These are phyloP conservation scores for Fonsecaea pedrosoi DNA, from an alignment of 2,329 filamentous ascomycete species.

Conservation along the genomic window DNA sequence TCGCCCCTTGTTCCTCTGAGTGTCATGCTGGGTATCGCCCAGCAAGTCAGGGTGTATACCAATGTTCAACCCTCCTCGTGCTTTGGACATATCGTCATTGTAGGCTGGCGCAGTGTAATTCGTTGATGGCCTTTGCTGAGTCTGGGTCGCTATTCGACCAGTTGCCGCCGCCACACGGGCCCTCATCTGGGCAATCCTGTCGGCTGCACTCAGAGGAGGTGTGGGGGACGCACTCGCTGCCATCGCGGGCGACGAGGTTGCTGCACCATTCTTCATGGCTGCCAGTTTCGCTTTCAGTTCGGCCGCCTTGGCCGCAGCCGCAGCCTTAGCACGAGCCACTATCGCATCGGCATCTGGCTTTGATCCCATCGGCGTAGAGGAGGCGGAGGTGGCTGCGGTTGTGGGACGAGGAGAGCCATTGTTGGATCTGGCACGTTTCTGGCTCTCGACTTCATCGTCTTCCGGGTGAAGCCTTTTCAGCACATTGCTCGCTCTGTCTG, in stretches of 20 bases:
- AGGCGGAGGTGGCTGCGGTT: conserved; percentile 44
- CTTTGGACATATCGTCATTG: conserved; percentile 57
- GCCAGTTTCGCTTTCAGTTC: conserved; percentile 56
- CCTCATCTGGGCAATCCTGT: conserved; percentile 77
- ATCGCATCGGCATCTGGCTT: conserved; percentile 54
- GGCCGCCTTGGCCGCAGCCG: conserved; percentile 57
- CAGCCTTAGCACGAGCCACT: conserved; percentile 56
- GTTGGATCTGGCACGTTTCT: conserved; percentile 58
- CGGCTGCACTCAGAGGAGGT: conserved; percentile 61
- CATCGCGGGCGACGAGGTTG: conserved; percentile 39
- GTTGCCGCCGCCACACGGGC: conserved; percentile 80
- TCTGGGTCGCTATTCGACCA: conserved; percentile 52
- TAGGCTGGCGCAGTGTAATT: conserved; percentile 54
- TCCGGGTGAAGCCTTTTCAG: conserved; percentile 59
- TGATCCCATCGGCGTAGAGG: conserved; percentile 38
- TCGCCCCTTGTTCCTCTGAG: conserved; percentile 49
- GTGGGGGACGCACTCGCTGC: conserved; percentile 46
- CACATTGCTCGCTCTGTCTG: conserved; percentile 38
- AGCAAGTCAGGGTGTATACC: conserved; percentile 78
- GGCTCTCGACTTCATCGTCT: conserved; percentile 52
- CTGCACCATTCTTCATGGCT: conserved; percentile 41
- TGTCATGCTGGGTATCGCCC: conserved; percentile 54
- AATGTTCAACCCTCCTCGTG: conserved; percentile 73
- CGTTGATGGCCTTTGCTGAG: conserved; percentile 54
- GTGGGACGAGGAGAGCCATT: conserved; percentile 56